phyloP scores from a whole-genome alignment of 1,284 basidiomycete genomes.

The Waitea zeae region DNA sequence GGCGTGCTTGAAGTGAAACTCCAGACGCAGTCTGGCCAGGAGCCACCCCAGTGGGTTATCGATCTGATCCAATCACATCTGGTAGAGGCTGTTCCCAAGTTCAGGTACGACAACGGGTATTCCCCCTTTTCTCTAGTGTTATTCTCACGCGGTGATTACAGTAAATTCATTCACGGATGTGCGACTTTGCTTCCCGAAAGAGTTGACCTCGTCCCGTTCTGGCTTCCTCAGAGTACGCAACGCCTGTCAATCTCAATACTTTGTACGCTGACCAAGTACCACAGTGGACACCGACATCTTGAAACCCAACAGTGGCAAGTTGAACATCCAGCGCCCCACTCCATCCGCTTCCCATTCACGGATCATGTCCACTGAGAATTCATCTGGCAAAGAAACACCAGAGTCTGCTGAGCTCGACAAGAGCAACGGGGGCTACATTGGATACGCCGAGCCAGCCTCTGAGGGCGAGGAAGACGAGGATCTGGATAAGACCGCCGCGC shows the following conservation, averaged over 20 bases:
- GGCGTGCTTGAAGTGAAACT: constrained; percentile 94
- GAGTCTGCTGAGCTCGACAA: constrained; percentile 16
- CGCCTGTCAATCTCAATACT: too few relatives aligned
- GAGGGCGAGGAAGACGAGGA: constrained; percentile 83
- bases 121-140: constrained; percentile 3
- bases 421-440: too few relatives aligned
- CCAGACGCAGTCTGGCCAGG: constrained; percentile 91
- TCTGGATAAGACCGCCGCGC: constrained; percentile 47
- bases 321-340: constrained; percentile 63
- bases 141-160: constrained; percentile 14
- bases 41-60: constrained; percentile 92
- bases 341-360: constrained; percentile 25
- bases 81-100: constrained; percentile 87
- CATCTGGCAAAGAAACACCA: constrained; percentile 35
- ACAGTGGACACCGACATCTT: constrained; percentile 87
- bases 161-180: constrained; percentile 97
- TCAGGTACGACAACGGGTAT: constrained; percentile 23
- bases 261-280: constrained; percentile 5
- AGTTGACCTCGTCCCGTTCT: constrained; percentile 97
- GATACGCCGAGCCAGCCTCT: constrained; percentile 75
- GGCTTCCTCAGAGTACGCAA: constrained; percentile 82
- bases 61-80: constrained; percentile 90
- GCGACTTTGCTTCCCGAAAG: constrained; percentile 85
- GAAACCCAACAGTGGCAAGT: constrained; percentile 67
- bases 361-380: constrained; percentile 19